Conservation (phyloP, 768 basidiomycete genomes). For the Baorangia bicolor region DNA sequence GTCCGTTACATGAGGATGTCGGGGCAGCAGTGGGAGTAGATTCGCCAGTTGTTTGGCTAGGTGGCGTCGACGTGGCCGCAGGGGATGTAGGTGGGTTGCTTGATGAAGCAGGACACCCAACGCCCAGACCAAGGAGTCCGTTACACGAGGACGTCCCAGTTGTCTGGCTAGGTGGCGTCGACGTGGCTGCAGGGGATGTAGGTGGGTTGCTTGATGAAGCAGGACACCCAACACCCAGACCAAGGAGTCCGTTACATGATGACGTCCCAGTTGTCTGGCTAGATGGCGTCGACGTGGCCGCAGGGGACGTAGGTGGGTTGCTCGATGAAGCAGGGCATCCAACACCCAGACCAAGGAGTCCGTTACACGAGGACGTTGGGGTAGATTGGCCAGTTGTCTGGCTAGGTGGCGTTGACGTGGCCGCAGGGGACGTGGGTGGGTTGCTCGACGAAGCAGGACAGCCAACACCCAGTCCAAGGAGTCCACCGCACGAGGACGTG, state of each 20-base stretch:
- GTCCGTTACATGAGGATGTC: neutral
- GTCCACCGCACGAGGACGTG: constrained; percentile 1
- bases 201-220: neutral
- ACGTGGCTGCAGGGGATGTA: neutral
- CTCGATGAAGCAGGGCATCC: neutral
- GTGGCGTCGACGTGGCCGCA: neutral
- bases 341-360: neutral
- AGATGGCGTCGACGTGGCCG: neutral
- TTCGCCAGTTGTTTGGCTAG: neutral
- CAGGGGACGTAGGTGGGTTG: neutral
- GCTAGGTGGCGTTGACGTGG: neutral
- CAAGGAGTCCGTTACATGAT: neutral
- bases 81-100: neutral
- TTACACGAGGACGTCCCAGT: constrained; percentile 4
- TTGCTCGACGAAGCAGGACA: constrained; percentile 8
- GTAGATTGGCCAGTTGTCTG: no score
- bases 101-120: neutral
- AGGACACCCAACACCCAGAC: neutral
- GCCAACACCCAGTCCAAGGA: constrained; percentile 13
- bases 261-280: neutral
- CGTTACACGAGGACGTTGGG: constrained; percentile 5
- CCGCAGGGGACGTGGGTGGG: neutral
- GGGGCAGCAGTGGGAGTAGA: neutral
- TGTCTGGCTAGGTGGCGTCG: neutral
- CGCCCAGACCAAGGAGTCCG: neutral